Conservation (phyloP, 2,329 filamentous ascomycete species). For the Fusarium virguliforme region DNA sequence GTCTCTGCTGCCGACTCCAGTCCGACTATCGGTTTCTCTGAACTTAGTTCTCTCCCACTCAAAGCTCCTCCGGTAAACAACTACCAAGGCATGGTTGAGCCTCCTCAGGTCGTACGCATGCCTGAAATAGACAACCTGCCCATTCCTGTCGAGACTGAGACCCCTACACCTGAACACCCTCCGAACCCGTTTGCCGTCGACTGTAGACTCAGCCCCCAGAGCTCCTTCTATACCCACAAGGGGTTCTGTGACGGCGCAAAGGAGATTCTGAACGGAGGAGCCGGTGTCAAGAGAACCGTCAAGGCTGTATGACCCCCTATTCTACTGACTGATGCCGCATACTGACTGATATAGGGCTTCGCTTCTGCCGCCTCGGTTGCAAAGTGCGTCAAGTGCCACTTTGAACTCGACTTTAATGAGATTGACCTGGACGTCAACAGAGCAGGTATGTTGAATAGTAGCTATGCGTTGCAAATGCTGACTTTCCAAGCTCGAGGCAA, state of each 20-base stretch:
- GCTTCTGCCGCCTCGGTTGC: conserved; percentile 62
- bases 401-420: conserved; percentile 68
- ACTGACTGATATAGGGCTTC: conserved; percentile 57
- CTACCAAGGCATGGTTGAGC: conserved; percentile 37
- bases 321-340: not conserved
- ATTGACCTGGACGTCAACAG: conserved; percentile 69
- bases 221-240: conserved; percentile 68
- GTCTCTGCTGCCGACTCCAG: conserved; percentile 46
- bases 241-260: conserved; percentile 71
- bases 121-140: conserved; percentile 48
- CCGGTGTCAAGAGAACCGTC: conserved; percentile 67
- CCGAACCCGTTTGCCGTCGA: conserved; percentile 52
- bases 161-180: conserved; percentile 23
- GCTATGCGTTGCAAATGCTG: conserved; percentile 22
- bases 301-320: conserved; percentile 60
- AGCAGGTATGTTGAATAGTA: conserved; percentile 58
- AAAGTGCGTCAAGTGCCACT: conserved; percentile 69
- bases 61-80: conserved; percentile 34
- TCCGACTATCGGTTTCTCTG: conserved; percentile 47
- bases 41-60: conserved; percentile 42
- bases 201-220: conserved; percentile 61
- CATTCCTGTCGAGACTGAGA: conserved; percentile 49
- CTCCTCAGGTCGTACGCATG: conserved; percentile 11
- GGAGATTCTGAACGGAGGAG: conserved; percentile 64
- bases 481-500: conserved; percentile 62